Conservation (phyloP, 2,329 filamentous ascomycete genomes). For the Zalaria sp. region DNA sequence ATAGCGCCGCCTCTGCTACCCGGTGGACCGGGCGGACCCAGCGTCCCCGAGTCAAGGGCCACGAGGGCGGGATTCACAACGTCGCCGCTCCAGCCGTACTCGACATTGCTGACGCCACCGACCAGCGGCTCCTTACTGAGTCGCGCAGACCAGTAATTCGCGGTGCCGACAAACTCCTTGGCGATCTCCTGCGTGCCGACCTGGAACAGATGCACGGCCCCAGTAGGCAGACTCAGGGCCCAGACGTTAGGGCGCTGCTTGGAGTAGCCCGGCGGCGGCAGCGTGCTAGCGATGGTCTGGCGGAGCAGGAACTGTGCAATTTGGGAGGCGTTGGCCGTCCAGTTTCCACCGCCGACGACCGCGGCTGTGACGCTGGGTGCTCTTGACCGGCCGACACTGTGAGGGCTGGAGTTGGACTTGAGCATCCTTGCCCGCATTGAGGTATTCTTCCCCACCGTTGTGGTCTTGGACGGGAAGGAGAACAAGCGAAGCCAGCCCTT, state of each 20-base stretch:
- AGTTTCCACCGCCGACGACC: conserved; percentile 87
- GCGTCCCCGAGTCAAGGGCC: conserved; percentile 18
- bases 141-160: conserved; percentile 95
- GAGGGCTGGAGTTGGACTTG: conserved; percentile 6
- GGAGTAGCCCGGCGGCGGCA: conserved; percentile 87
- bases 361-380: conserved; percentile 36
- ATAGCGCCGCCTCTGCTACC: not conserved
- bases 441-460: conserved; percentile 21
- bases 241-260: conserved; percentile 83
- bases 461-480: conserved; percentile 63
- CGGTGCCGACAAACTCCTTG: conserved; percentile 83
- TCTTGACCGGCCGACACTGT: conserved; percentile 7
- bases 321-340: conserved; percentile 91
- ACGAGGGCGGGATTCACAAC: conserved; percentile 47
- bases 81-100: conserved; percentile 88
- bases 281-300: conserved; percentile 78
- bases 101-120: conserved; percentile 89
- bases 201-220: conserved; percentile 95
- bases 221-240: conserved; percentile 81
- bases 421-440: conserved; percentile 22
- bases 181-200: conserved; percentile 91
- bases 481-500: conserved; percentile 91
- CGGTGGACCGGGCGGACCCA: conserved; percentile 8
- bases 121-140: conserved; percentile 86
- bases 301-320: conserved; percentile 77